These are phyloP conservation scores for Rhodofomes roseus DNA, from an alignment of 1,284 basidiomycete species.

Conservation along the genomic window DNA sequence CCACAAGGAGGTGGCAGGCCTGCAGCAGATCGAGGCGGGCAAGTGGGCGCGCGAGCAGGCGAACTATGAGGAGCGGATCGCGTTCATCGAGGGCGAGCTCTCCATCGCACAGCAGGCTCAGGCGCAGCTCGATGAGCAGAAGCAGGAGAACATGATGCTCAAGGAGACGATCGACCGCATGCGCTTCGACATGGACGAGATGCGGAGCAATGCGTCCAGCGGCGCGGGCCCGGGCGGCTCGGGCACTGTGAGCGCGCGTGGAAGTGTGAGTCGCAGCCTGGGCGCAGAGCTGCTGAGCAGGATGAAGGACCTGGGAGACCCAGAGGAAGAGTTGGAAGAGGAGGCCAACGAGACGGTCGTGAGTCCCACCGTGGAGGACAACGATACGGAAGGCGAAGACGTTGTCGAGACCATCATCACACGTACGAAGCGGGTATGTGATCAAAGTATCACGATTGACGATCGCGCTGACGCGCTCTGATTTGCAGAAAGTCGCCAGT, in stretches of 20 bases:
- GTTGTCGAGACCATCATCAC: slow-evolving; percentile 81
- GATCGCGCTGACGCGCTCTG: neutral
- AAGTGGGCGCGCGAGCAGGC: slow-evolving; percentile 65
- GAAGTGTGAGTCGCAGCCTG: slow-evolving; percentile 73
- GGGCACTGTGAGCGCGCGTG: slow-evolving; percentile 41
- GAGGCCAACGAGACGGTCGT: slow-evolving; percentile 31
- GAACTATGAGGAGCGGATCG: slow-evolving; percentile 64
- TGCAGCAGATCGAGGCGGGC: slow-evolving; percentile 59
- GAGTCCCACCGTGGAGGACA: neutral
- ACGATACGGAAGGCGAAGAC: slow-evolving; percentile 64
- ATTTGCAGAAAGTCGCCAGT: slow-evolving; percentile 57
- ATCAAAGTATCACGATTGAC: neutral
- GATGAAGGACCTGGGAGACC: slow-evolving; percentile 39
- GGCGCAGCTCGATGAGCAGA: slow-evolving; percentile 78
- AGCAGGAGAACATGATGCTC: slow-evolving; percentile 85
- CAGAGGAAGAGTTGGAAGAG: slow-evolving; percentile 24
- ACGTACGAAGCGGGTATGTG: slow-evolving; percentile 64
- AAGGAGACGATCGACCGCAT: slow-evolving; percentile 93
- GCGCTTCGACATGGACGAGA: slow-evolving; percentile 87
- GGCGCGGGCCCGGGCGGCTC: slow-evolving; percentile 32
- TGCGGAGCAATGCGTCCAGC: slow-evolving; percentile 52
- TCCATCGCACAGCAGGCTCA: slow-evolving; percentile 64
- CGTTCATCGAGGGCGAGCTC: slow-evolving; percentile 66
- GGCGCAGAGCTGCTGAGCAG: slow-evolving; percentile 76
- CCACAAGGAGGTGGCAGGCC: slow-evolving; percentile 51